Base-by-base conservation (phyloP, 108 stramenopile genomes). In the Stephanodiscus minutulus region DNA sequence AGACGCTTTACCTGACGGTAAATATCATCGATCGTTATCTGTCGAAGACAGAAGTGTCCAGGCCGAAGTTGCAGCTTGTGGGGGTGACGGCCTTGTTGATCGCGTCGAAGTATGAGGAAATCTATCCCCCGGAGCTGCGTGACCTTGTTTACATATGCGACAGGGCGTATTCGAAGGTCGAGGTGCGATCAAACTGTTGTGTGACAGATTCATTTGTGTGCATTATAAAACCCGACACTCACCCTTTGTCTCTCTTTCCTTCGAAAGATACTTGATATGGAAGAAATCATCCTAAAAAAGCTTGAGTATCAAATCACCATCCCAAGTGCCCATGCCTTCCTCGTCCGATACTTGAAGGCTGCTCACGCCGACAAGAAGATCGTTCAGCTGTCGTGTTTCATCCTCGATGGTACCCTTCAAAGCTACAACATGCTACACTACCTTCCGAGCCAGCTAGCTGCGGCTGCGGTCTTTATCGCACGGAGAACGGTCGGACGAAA, bases 31-130 rank as follows among this genome's bases (percentile, higher is more conserved):
- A 99, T 81, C 90, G 97, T 31, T 99, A 96, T 79, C 92, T 98
- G 17, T 79, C 76, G 41, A 69, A 74, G 31, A 72, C 77, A 37
- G 67, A 84, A 67, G 96, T 98, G 28, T 44, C 55, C 29, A 86
- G 98, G 54, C 77, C 82, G 43, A 90, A 91, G 65, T 88, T 99
- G 47, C 99, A 99, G 85, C 92, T 99, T n/a, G 98, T 99, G 49
- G 99, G 98, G 28, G 96, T 98, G 24, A 96, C 98, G 11, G 90
- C 97, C 21, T 85, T 99, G 57, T 86, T 98, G 58, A 85, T 99
- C 62, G 98, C 98, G 27, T 94, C 93, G 64, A 99, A 99, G 84
- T 99, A 99, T 81, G 99, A 99, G 80, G 99, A 99, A 85, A 97
- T 99, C 68, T 98, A 98, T 82, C 97, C 99, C 10, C 98, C 98